Percentiles rank a stretch among this genome's conserved stretches.
phyloP scores from a whole-genome alignment of 2,329 filamentous ascomycete species.

The Aspergillus hortae region DNA sequence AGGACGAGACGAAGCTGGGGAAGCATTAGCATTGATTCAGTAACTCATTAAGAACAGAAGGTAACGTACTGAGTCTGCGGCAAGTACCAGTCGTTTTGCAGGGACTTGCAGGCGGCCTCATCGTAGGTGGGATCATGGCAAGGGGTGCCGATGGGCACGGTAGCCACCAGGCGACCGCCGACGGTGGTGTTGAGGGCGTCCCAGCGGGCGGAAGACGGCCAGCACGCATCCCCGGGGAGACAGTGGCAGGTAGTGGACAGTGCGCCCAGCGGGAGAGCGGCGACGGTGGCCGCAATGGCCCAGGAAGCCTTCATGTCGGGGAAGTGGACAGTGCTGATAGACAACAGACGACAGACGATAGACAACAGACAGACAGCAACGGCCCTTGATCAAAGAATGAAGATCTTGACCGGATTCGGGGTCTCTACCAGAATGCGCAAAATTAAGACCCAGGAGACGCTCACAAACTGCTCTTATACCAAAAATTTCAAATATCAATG shows the following conservation, averaged over 20 bases:
- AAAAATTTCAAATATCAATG: too few relatives aligned
- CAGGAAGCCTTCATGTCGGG: too few relatives aligned
- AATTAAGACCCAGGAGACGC: too few relatives aligned
- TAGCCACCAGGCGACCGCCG: slow-evolving; percentile 35
- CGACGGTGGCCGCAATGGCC: background rate
- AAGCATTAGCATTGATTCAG: background rate
- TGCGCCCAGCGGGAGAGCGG: background rate
- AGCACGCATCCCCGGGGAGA: slow-evolving; percentile 36
- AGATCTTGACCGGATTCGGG: too few relatives aligned
- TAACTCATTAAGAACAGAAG: background rate
- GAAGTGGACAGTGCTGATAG: too few relatives aligned
- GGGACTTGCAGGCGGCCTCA: slow-evolving; percentile 14
- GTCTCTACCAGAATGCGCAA: too few relatives aligned
- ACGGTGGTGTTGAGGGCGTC: slow-evolving; percentile 34
- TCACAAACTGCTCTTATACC: too few relatives aligned
- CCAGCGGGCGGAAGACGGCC: slow-evolving; percentile 34
- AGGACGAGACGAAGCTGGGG: slow-evolving; percentile 22
- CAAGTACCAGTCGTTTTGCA: slow-evolving; percentile 23
- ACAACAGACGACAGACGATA: too few relatives aligned
- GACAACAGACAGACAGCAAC: too few relatives aligned
- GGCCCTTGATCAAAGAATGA: too few relatives aligned
- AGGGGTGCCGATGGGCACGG: slow-evolving; percentile 36
- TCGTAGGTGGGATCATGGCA: slow-evolving; percentile 32
- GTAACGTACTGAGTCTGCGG: slow-evolving; percentile 25
- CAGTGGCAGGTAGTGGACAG: slow-evolving; percentile 17